Evolutionary conservation across 148 eudicot genomes (phyloP), one percentile per base, ranked within the genome.

Genomic region (Euryodendron excelsum): DNA sequence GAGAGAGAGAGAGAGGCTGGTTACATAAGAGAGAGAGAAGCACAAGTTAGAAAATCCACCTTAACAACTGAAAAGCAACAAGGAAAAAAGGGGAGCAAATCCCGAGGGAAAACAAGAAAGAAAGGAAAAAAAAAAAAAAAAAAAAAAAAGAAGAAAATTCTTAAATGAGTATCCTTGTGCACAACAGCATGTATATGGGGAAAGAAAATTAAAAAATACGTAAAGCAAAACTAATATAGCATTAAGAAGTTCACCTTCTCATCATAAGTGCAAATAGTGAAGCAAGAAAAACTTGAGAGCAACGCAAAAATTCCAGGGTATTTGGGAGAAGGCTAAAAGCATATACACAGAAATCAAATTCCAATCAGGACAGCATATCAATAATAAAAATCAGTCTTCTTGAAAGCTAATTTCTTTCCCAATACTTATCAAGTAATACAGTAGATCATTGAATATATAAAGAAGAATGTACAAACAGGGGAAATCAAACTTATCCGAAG

Each of bases 11-110:
- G n/a, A n/a, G n/a, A n/a, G n/a, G n/a, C 97, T 15, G 89, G 91
- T 98, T 96, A 77, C 77, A 74, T 36, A 67, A 77, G 74, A 37
- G 13, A 47, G 52, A 34, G 17, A 20, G 75, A 52, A 44, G 69
- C 61, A 25, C 21, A 37, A 70, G 45, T 71, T 27, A 71, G 34
- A 79, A 73, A n/a, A n/a, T n/a, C 5, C 45, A 21, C 68, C 55
- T 47, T 47, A 13, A 39, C 41, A 66, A 36, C 62, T n/a, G 64
- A 74, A 36, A 0, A 60, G n/a, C 30, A 27, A 62, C 30, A 74
- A 20, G 33, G 27, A 18, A 21, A 71, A n/a, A 58, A 33, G 58
- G 18, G 18, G 30, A 71, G 76, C 9, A 69, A 58, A 59, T 36
- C n/a, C 34, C 67, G 70, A 20, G 20, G 34, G 50, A 21, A 58